phyloP scores from a whole-genome alignment of 1,139 yeast species.

The Candida glucosophila region DNA sequence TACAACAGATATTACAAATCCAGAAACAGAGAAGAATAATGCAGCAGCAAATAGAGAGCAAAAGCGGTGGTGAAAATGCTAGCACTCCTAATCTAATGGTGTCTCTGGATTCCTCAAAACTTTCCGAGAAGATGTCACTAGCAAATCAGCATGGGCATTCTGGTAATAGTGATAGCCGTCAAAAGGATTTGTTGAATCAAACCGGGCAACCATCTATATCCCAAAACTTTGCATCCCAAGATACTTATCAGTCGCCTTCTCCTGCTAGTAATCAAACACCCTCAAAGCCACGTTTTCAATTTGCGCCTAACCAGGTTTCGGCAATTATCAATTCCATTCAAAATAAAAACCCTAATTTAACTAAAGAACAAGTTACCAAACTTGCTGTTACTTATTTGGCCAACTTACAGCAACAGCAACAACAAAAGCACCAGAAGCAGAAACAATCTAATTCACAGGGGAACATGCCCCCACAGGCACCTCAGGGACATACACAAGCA shows the following conservation, averaged over 20 bases:
- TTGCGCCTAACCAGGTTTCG: slow-evolving; percentile 59
- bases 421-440: slow-evolving; percentile 17
- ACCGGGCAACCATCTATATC: slow-evolving; percentile 6
- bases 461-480: slow-evolving; percentile 7
- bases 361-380: slow-evolving; percentile 65
- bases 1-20: slow-evolving; percentile 43
- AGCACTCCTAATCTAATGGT: slow-evolving; percentile 3
- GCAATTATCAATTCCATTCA: slow-evolving; percentile 64
- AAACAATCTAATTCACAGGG: slow-evolving; percentile 14
- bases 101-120: no score
- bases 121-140: slow-evolving; percentile 5
- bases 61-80: slow-evolving; percentile 5
- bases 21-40: slow-evolving; percentile 44
- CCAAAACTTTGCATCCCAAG: slow-evolving; percentile 5
- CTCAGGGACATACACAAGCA: slow-evolving; percentile 3
- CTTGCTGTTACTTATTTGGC: slow-evolving; percentile 66
- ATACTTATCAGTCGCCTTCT: slow-evolving; percentile 3
- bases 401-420: slow-evolving; percentile 45
- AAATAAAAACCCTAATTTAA: slow-evolving; percentile 57
- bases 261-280: slow-evolving; percentile 5
- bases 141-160: slow-evolving; percentile 3
- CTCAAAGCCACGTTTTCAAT: slow-evolving; percentile 35
- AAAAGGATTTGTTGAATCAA: slow-evolving; percentile 5
- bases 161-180: slow-evolving; percentile 4
- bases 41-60: slow-evolving; percentile 30